A percentile compares a stretch with the other conserved stretches of the same genome.
Conservation (phyloP, 495 filamentous ascomycete genomes). For the Aspergillus ostianus region DNA sequence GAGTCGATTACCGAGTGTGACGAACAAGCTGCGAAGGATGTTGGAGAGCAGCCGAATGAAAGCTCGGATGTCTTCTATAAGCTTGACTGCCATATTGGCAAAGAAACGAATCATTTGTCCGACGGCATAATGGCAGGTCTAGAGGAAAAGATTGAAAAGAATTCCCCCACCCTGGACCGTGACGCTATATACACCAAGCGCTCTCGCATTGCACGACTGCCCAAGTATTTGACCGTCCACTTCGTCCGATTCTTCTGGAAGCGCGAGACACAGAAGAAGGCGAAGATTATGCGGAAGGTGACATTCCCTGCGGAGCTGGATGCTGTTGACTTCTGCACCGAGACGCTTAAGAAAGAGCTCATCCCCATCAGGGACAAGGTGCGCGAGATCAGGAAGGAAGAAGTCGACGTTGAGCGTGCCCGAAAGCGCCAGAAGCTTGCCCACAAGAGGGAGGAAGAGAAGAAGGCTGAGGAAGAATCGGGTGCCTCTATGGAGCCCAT, state of each 20-base stretch:
- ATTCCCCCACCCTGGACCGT: constrained; percentile 70
- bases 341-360: constrained; percentile 76
- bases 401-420: constrained; percentile 82
- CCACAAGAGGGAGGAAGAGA: constrained; percentile 45
- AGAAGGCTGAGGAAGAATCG: constrained; percentile 40
- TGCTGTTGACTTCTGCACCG: constrained; percentile 91
- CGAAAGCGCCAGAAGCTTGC: constrained; percentile 47
- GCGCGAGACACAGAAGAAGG: constrained; percentile 89
- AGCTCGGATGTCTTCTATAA: constrained; percentile 81
- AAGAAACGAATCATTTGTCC: constrained; percentile 79
- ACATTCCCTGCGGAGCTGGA: constrained; percentile 93
- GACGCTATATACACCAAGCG: constrained; percentile 85
- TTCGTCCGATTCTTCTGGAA: constrained; percentile 99
- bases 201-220: constrained; percentile 81
- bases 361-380: constrained; percentile 93
- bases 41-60: constrained; percentile 65
- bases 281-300: constrained; percentile 99
- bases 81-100: constrained; percentile 90
- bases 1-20: constrained; percentile 76
- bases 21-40: constrained; percentile 72
- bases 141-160: constrained; percentile 87
- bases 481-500: constrained; percentile 38
- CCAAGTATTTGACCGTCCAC: constrained; percentile 94
- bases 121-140: constrained; percentile 83
- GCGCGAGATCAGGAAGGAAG: constrained; percentile 90